phyloP scores from a whole-genome alignment of 768 basidiomycete species.

The Nidularia pulvinata region DNA sequence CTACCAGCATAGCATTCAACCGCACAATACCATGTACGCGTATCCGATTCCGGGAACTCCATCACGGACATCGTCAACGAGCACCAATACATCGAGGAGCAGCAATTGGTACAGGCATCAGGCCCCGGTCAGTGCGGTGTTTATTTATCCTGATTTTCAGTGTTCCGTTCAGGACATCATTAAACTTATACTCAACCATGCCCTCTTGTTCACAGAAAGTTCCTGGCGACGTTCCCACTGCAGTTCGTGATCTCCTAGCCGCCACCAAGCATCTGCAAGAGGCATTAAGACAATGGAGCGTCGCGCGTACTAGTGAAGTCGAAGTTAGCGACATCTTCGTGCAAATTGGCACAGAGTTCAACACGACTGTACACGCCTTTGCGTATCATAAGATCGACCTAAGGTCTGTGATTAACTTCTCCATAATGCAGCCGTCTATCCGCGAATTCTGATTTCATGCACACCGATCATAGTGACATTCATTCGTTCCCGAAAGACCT shows the following conservation, averaged over 20 bases:
- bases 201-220: conserved; percentile 17
- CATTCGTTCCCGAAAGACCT: conserved; percentile 62
- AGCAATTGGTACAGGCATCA: not conserved
- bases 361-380: conserved; percentile 77
- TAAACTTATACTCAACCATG: conserved; percentile 2
- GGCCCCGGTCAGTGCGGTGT: not conserved
- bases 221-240: conserved; percentile 50
- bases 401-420: conserved; percentile 46
- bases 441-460: not conserved
- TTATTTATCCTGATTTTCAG: not conserved
- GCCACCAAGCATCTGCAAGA: conserved; percentile 87
- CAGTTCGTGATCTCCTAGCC: conserved; percentile 70
- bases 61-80: conserved; percentile 2
- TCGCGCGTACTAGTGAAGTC: conserved; percentile 52
- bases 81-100: not conserved
- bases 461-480: conserved; percentile 49
- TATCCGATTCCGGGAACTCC: conserved; percentile 1
- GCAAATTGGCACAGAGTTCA: conserved; percentile 87
- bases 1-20: conserved; percentile 10
- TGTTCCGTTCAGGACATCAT: not conserved
- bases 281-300: conserved; percentile 68
- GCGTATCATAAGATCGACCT: conserved; percentile 72
- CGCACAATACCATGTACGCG: conserved; percentile 5
- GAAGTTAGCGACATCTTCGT: conserved; percentile 93
- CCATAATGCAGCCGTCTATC: not conserved